phyloP scores from a whole-genome alignment of 306 rosid genomes.

The Casuarina glauca region DNA sequence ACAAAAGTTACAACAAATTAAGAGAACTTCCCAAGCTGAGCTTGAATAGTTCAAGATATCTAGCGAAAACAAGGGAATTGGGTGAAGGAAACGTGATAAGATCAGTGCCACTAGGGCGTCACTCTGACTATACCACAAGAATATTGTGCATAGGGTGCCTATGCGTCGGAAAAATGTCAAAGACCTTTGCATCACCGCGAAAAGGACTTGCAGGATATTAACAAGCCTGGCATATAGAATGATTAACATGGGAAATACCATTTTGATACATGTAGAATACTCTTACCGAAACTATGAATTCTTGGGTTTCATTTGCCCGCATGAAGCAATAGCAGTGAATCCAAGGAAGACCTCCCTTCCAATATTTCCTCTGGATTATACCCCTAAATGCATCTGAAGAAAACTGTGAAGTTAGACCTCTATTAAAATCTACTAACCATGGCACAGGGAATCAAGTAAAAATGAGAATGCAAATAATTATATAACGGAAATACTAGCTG shows the following conservation, averaged over 20 bases:
- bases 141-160: constrained; percentile 6
- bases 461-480: not conserved
- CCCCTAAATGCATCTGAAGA: constrained; percentile 75
- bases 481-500: not conserved
- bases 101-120: constrained; percentile 5
- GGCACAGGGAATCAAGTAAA: constrained; percentile 2
- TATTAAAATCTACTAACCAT: constrained; percentile 4
- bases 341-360: constrained; percentile 84
- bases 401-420: constrained; percentile 20
- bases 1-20: not conserved
- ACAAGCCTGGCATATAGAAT: not conserved
- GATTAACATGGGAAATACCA: constrained; percentile 1
- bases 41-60: not conserved
- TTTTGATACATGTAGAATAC: constrained; percentile 4
- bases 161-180: constrained; percentile 14
- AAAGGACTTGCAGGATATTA: not conserved
- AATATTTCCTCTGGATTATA: constrained; percentile 54
- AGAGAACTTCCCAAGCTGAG: not conserved
- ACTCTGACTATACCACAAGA: constrained; percentile 10
- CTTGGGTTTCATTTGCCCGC: constrained; percentile 73
- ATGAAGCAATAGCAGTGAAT: constrained; percentile 95
- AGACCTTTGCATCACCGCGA: constrained; percentile 4
- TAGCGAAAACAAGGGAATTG: not conserved
- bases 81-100: constrained; percentile 2
- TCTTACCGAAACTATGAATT: constrained; percentile 69